Base-by-base conservation (phyloP, 139 green algal genomes). In the Micractinium conductrix region DNA sequence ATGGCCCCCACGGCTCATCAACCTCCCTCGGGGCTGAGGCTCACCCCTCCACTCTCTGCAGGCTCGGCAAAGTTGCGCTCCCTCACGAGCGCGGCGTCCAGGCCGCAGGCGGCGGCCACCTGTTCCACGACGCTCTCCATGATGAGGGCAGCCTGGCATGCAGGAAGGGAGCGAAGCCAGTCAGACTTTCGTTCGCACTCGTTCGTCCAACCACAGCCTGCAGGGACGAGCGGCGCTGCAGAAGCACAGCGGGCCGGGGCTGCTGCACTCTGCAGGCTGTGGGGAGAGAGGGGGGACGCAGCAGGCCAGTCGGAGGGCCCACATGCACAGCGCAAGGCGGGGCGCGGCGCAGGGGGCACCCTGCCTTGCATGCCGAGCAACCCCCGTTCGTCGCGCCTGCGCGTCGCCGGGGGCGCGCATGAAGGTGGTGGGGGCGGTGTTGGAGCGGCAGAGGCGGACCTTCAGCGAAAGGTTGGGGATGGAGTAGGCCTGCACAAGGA, bases 321-420 rank as follows among this genome's bases (percentile, higher is more conserved):
- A 16, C 48, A 10, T 58, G 48, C 48, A 58, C 12, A 58, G 48
- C 48, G 48, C 12, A 22, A 58, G 48, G 48, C 48, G 12, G 10
- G 48, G 12, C 48, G 14, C 48, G 14, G 48, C 14, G 48, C 48
- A 58, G 48, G 10, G 12, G 48, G 12, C 14, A 58, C 48, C 10
- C 12, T 10, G 14, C 48, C 48, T 10, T 14, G 48, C 48, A 14
- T 58, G 48, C 12, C 48, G 10, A 14, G 12, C 48, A 58, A 10
- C 48, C 48, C 48, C 48, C 12, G 48, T 58, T 58, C 12, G 14
- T 58, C 14, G 48, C 48, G 48, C 68, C 68, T 74, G 68, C 10
- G 38, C 68, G 42, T 90, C 78, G 44, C 87, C 87, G 1, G 87
- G 87, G 9, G 40, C 85, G 16, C 85, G 42, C 79, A 88, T 76